Conservation (phyloP, 2,329 filamentous ascomycete genomes). For the Venturiaceae sp. region DNA sequence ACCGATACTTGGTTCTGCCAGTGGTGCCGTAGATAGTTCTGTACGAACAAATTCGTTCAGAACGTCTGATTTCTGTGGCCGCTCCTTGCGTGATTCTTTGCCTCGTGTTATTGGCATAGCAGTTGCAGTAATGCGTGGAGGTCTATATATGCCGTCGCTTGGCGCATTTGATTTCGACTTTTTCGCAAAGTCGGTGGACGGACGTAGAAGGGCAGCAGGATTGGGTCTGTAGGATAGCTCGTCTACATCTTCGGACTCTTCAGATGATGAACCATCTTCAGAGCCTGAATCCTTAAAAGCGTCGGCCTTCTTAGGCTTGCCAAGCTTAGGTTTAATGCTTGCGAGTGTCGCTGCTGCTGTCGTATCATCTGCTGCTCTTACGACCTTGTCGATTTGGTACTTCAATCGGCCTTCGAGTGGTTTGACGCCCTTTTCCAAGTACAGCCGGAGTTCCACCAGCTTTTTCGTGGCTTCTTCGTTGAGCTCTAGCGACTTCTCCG, state of each 20-base stretch:
- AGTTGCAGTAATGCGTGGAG: slow-evolving; percentile 59
- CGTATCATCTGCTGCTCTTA: slow-evolving; percentile 74
- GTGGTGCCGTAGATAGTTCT: slow-evolving; percentile 72
- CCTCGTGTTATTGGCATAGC: slow-evolving; percentile 40
- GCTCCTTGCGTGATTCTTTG: slow-evolving; percentile 43
- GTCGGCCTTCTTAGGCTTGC: slow-evolving; percentile 15
- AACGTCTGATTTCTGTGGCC: slow-evolving; percentile 60
- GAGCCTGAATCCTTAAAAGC: slow-evolving; percentile 27
- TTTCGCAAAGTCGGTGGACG: slow-evolving; percentile 17
- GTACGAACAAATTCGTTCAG: slow-evolving; percentile 86
- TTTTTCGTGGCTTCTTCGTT: slow-evolving; percentile 69
- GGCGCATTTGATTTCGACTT: slow-evolving; percentile 20
- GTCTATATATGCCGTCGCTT: slow-evolving; percentile 69
- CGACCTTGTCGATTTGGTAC: slow-evolving; percentile 92
- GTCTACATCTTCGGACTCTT: slow-evolving; percentile 31
- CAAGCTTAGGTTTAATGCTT: slow-evolving; percentile 16
- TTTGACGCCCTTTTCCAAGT: slow-evolving; percentile 83
- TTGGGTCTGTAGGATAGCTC: slow-evolving; percentile 56
- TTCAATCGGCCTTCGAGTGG: slow-evolving; percentile 84
- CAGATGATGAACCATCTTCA: slow-evolving; percentile 22
- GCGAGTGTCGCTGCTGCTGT: slow-evolving; percentile 29
- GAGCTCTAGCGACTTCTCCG: slow-evolving; percentile 32
- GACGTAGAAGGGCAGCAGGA: slow-evolving; percentile 33
- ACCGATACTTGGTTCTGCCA: slow-evolving; percentile 83
- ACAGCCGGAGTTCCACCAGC: slow-evolving; percentile 83